Evolutionary conservation across 495 filamentous ascomycete genomes (phyloP).

Genomic region (Penicilliopsis zonata): DNA sequence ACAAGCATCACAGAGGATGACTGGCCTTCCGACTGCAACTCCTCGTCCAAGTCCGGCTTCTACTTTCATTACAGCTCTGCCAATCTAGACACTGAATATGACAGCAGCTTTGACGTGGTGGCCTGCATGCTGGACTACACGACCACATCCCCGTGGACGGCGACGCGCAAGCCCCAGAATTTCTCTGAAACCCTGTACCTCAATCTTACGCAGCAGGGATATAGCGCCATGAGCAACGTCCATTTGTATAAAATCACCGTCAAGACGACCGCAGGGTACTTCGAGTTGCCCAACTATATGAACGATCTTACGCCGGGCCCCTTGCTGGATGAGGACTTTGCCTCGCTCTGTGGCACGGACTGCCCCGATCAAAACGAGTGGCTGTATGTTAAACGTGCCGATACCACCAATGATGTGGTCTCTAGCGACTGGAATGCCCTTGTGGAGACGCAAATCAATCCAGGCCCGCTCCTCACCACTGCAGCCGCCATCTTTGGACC

Average conservation of each 20-base stretch:
- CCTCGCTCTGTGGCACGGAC: too few species aligned
- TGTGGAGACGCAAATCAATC: too few species aligned
- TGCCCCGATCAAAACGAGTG: too few species aligned
- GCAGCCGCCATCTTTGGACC: too few species aligned
- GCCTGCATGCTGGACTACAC: constrained; percentile 3
- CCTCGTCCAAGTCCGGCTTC: too few species aligned
- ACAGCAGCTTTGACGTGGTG: constrained; percentile 1
- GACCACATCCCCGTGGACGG: constrained; percentile 6
- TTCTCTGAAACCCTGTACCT: constrained; percentile 10
- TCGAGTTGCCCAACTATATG: constrained; percentile 17
- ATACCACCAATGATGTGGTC: too few species aligned
- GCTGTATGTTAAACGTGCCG: too few species aligned
- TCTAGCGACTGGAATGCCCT: too few species aligned
- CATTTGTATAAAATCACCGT: constrained; percentile 4
- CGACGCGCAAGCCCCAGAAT: constrained; percentile 7
- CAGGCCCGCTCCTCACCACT: too few species aligned
- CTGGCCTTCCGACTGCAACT: too few species aligned
- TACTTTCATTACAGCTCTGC: too few species aligned
- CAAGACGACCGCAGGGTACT: constrained; percentile 15
- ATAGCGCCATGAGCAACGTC: constrained; percentile 1
- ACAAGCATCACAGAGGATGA: constrained; percentile 1
- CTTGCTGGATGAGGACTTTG: too few species aligned
- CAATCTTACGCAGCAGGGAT: constrained; percentile 3
- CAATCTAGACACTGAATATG: constrained; percentile 2
- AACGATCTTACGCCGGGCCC: constrained; percentile 6